These are phyloP conservation scores for Daldinia decipiens DNA, from an alignment of 495 filamentous ascomycete species.

Conservation along the genomic window DNA sequence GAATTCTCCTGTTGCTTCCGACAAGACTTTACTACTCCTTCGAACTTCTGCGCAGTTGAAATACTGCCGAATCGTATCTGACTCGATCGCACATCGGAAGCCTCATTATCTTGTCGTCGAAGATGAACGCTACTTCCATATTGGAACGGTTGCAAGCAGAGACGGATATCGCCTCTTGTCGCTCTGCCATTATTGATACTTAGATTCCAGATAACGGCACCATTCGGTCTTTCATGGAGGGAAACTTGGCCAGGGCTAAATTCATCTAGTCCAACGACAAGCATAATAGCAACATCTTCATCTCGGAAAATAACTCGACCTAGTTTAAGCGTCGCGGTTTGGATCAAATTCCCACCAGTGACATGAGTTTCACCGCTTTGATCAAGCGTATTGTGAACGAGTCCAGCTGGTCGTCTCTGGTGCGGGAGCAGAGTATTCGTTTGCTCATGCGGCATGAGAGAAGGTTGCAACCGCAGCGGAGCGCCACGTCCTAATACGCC, in stretches of 20 bases:
- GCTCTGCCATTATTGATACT: background rate
- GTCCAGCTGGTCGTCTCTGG: background rate
- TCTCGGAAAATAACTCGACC: background rate
- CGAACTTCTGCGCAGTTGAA: background rate
- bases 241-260: background rate
- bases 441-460: background rate
- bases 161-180: slow-evolving; percentile 26
- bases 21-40: background rate
- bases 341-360: background rate
- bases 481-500: background rate
- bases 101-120: slow-evolving; percentile 6
- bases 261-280: background rate
- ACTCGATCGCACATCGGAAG: background rate
- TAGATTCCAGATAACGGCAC: slow-evolving; percentile 20
- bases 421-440: background rate
- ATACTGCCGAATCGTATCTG: slow-evolving; percentile 1
- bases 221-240: background rate
- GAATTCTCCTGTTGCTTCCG: background rate
- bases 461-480: background rate
- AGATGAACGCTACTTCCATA: slow-evolving; percentile 4
- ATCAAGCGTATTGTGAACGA: background rate
- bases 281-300: background rate
- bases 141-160: background rate
- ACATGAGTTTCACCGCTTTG: too few species aligned
- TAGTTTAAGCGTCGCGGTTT: background rate